Evolutionary conservation across 176 grass and related monocot genomes (phyloP).

Genomic region (Puccinellia tenuiflora): DNA sequence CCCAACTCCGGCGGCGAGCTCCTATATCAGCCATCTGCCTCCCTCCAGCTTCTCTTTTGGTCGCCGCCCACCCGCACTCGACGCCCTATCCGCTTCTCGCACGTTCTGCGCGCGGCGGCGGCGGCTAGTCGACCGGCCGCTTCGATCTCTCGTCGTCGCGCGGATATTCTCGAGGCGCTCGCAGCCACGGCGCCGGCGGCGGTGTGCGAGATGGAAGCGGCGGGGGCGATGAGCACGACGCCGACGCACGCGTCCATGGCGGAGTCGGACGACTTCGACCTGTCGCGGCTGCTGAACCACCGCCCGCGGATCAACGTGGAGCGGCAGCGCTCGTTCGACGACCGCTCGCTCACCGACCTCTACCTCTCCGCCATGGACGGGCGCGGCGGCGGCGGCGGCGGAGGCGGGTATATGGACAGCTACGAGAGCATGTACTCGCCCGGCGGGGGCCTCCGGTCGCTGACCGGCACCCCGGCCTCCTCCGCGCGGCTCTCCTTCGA

Average conservation of each 20-base stretch:
- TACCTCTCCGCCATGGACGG: slow-evolving; percentile 30
- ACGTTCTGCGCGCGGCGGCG: no score
- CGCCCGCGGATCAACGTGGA: slow-evolving; percentile 75
- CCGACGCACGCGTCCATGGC: slow-evolving; percentile 52
- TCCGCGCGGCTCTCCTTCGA: slow-evolving; percentile 68
- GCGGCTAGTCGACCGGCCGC: not conserved
- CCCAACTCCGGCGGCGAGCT: slow-evolving; percentile 7
- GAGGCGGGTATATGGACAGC: slow-evolving; percentile 27
- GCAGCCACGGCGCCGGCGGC: slow-evolving; percentile 33
- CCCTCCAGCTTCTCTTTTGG: not conserved
- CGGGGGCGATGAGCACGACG: slow-evolving; percentile 33
- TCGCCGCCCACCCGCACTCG: not conserved
- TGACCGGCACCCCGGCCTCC: slow-evolving; percentile 52
- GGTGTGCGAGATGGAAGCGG: slow-evolving; percentile 50
- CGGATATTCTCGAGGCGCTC: not conserved
- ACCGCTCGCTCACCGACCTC: slow-evolving; percentile 62
- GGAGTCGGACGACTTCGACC: slow-evolving; percentile 73
- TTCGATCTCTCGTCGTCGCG: not conserved
- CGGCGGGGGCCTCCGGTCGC: slow-evolving; percentile 45
- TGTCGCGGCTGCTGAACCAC: slow-evolving; percentile 64
- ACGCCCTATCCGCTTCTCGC: not conserved
- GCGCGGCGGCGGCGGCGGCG: slow-evolving; percentile 8
- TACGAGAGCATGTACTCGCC: slow-evolving; percentile 75
- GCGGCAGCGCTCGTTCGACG: slow-evolving; percentile 82
- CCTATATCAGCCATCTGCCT: not conserved